Percentiles rank a stretch among this genome's conserved stretches.
Conservation (phyloP, 2,329 filamentous ascomycete genomes). For the Blumeriella jaapii region DNA sequence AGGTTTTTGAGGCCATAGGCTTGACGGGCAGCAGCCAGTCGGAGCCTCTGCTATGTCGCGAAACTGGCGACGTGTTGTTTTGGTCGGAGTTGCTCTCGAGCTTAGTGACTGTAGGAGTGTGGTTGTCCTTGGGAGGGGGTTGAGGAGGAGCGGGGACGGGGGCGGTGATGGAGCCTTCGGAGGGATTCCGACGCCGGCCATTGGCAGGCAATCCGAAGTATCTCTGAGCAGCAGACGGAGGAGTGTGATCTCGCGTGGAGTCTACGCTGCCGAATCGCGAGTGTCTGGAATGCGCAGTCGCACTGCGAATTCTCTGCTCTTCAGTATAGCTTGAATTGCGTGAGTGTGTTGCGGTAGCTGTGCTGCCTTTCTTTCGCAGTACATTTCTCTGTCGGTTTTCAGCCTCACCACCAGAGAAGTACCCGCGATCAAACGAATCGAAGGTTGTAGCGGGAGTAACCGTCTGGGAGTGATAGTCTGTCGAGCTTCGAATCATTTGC, state of each 20-base stretch:
- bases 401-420: conserved; percentile 82
- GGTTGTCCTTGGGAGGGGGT: conserved; percentile 44
- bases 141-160: conserved; percentile 51
- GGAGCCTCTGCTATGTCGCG: conserved; percentile 29
- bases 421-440: conserved; percentile 56
- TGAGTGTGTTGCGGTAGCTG: conserved; percentile 42
- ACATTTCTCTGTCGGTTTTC: conserved; percentile 68
- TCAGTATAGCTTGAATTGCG: conserved; percentile 68
- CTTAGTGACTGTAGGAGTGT: conserved; percentile 47
- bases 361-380: conserved; percentile 65
- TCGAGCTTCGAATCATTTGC: conserved; percentile 23
- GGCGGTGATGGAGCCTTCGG: conserved; percentile 43
- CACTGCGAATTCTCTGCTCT: conserved; percentile 56
- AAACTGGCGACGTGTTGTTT: conserved; percentile 31
- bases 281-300: conserved; percentile 56
- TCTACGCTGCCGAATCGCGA: conserved; percentile 71
- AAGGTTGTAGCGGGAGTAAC: conserved; percentile 37
- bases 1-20: conserved; percentile 38
- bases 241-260: conserved; percentile 50
- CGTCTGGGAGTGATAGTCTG: conserved; percentile 25
- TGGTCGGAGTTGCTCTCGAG: conserved; percentile 33
- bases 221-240: conserved; percentile 56
- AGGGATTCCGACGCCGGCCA: conserved; percentile 28
- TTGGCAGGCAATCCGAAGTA: conserved; percentile 45
- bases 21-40: conserved; percentile 42